phyloP scores from a whole-genome alignment of 2,329 filamentous ascomycete species.

The Calonectria honghensis region DNA sequence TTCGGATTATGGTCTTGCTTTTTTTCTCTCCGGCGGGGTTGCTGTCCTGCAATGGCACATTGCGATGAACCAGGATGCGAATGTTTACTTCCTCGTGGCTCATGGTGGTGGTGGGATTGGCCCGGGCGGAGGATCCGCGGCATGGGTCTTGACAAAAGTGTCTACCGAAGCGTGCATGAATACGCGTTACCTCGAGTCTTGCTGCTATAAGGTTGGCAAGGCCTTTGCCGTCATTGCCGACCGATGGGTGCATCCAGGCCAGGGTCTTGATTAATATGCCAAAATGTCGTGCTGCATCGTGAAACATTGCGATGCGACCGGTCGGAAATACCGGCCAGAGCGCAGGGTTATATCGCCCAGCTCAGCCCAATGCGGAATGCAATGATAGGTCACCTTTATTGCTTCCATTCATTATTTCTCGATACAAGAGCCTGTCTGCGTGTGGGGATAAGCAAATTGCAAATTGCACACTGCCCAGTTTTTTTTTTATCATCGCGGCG shows the following conservation, averaged over 20 bases:
- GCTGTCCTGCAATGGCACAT: not conserved
- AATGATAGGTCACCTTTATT: no score
- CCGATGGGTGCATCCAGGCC: not conserved
- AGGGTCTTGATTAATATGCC: not conserved
- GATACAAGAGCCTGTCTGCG: not conserved
- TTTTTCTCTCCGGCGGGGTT: not conserved
- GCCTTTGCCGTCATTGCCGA: constrained; percentile 11
- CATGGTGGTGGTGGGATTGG: constrained; percentile 5
- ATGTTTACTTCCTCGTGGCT: constrained; percentile 11
- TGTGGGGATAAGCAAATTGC: not conserved
- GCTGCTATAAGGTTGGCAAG: constrained; percentile 1
- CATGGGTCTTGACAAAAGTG: constrained; percentile 8
- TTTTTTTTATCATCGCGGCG: not conserved
- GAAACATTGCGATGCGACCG: not conserved
- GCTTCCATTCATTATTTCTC: not conserved
- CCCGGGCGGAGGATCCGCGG: not conserved
- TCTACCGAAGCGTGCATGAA: not conserved
- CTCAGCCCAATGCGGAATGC: not conserved
- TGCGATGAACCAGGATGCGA: not conserved
- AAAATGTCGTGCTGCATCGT: not conserved
- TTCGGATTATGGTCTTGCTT: constrained; percentile 11
- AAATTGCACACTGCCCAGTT: not conserved
- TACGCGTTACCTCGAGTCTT: not conserved
- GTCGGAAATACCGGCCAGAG: not conserved
- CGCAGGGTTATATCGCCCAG: not conserved